Evolutionary conservation across 1,139 yeast species (phyloP).

Genomic region (Kodamaea arcana): DNA sequence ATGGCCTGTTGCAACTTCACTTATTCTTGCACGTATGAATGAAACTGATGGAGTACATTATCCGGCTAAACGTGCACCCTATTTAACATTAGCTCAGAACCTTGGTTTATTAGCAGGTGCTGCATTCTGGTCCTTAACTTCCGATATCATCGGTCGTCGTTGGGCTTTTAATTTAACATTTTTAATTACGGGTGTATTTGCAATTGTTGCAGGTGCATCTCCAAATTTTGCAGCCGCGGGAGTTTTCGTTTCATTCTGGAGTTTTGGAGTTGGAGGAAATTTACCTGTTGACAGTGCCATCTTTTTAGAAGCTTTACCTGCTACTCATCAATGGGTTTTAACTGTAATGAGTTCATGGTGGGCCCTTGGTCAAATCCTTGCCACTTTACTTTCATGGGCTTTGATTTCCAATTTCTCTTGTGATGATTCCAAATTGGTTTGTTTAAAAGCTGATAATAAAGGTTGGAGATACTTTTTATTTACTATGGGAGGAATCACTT

Average conservation of each 20-base stretch:
- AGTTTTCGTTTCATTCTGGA: constrained; percentile 37
- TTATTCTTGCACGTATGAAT: constrained; percentile 29
- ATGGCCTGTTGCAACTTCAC: constrained; percentile 40
- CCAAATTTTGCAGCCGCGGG: constrained; percentile 42
- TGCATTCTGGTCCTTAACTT: constrained; percentile 37
- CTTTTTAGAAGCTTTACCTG: constrained; percentile 41
- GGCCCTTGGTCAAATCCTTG: constrained; percentile 40
- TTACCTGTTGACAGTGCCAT: constrained; percentile 44
- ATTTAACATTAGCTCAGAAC: constrained; percentile 39
- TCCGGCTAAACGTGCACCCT: constrained; percentile 33
- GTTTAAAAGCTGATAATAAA: constrained; percentile 33
- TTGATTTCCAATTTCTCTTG: constrained; percentile 38
- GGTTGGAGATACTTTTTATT: constrained; percentile 44
- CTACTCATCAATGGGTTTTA: constrained; percentile 35
- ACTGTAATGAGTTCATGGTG: constrained; percentile 44
- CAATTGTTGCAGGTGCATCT: constrained; percentile 34
- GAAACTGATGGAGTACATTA: constrained; percentile 39
- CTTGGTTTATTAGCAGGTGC: constrained; percentile 43
- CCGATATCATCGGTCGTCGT: constrained; percentile 40
- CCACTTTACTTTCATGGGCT: constrained; percentile 40
- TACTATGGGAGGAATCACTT: constrained; percentile 41
- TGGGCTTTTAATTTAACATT: constrained; percentile 45
- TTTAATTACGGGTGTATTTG: constrained; percentile 37
- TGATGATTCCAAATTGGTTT: constrained; percentile 16
- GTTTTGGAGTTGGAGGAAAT: constrained; percentile 46